phyloP scores from a whole-genome alignment of 116 monocot genomes.

The Cymodocea nodosa region DNA sequence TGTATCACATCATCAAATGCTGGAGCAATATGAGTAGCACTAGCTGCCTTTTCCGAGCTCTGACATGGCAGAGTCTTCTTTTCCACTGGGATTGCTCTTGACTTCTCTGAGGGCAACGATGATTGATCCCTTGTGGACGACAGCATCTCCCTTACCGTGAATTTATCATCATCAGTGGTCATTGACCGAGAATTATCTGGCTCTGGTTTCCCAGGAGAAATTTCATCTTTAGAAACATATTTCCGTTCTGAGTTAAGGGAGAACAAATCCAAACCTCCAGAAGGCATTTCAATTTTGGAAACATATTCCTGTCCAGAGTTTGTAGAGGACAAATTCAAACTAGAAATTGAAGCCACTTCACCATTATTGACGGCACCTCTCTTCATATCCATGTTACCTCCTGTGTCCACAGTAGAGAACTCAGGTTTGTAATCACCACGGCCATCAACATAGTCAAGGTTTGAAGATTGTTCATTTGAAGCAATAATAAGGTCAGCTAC shows the following conservation, averaged over 20 bases:
- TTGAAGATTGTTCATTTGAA: constrained; percentile 9
- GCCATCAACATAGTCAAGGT: constrained; percentile 7
- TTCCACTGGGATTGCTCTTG: constrained; percentile 13
- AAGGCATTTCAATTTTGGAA: constrained; percentile 40
- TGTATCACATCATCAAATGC: constrained; percentile 81
- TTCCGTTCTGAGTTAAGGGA: constrained; percentile 53
- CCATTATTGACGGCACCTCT: constrained; percentile 30
- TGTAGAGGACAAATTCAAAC: constrained; percentile 38
- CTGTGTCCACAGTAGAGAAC: constrained; percentile 1
- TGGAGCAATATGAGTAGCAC: constrained; percentile 36
- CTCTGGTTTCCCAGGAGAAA: constrained; percentile 8
- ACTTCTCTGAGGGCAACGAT: constrained; percentile 7
- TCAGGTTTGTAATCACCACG: constrained; percentile 15
- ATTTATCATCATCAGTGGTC: constrained; percentile 36
- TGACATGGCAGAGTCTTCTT: constrained; percentile 20
- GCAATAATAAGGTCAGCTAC: constrained; percentile 13
- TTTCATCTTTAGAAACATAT: constrained; percentile 51
- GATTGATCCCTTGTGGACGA: constrained; percentile 33
- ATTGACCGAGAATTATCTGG: constrained; percentile 2
- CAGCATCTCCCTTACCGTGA: constrained; percentile 44
- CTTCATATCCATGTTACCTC: constrained; percentile 27
- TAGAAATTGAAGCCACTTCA: constrained; percentile 28
- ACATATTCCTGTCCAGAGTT: constrained; percentile 55
- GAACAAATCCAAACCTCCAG: constrained; percentile 27
- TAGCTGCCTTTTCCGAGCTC: constrained; percentile 15